Conservation (phyloP, 1,284 basidiomycete genomes). For the Stygiomarasmius scandens region DNA sequence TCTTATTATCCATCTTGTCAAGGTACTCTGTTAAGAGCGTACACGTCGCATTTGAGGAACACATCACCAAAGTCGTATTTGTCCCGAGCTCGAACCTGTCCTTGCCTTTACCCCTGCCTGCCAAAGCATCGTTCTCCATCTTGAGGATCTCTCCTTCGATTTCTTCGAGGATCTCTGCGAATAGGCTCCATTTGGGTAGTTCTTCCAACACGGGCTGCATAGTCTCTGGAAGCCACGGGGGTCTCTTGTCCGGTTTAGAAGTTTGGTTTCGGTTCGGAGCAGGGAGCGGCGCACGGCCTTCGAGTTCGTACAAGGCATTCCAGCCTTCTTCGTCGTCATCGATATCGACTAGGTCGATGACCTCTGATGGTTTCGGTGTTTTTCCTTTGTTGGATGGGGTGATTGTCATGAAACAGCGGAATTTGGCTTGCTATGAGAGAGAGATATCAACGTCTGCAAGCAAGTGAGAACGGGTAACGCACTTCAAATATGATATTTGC, state of each 20-base stretch:
- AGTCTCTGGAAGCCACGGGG: constrained; percentile 73
- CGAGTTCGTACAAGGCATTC: constrained; percentile 67
- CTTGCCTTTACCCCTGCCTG: constrained; percentile 22
- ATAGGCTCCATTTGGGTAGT: constrained; percentile 90
- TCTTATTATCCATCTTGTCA: constrained; percentile 59
- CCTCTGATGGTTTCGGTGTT: not conserved
- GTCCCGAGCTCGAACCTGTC: constrained; percentile 54
- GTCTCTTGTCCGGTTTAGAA: constrained; percentile 28
- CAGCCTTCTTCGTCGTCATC: constrained; percentile 73
- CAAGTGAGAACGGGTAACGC: not conserved
- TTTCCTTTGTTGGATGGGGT: constrained; percentile 18
- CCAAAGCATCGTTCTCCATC: constrained; percentile 32
- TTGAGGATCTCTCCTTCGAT: constrained; percentile 87
- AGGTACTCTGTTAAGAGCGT: constrained; percentile 81
- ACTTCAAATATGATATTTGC: constrained; percentile 86
- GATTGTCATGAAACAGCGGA: constrained; percentile 72
- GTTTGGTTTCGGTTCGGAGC: constrained; percentile 23
- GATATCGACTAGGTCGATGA: constrained; percentile 33
- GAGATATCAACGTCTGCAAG: not conserved
- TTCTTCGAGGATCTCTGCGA: constrained; percentile 88
- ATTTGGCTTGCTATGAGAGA: constrained; percentile 54
- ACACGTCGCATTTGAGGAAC: constrained; percentile 80
- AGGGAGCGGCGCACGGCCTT: constrained; percentile 35
- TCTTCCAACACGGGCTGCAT: constrained; percentile 92
- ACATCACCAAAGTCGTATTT: constrained; percentile 87